Conservation (phyloP, 768 basidiomycete genomes). For the Russula emetica region DNA sequence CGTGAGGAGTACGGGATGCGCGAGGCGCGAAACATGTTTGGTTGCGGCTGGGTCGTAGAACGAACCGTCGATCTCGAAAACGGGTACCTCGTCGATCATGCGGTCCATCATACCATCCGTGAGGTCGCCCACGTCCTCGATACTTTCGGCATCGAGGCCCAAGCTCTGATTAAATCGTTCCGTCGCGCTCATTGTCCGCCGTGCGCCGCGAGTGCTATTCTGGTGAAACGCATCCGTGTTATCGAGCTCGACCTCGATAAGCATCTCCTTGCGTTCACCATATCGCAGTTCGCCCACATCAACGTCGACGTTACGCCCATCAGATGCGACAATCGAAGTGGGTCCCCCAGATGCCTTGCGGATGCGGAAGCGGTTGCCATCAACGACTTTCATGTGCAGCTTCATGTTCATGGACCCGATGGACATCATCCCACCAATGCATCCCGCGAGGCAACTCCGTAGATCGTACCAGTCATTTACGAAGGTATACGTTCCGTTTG, state of each 20-base stretch:
- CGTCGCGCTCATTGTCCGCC: conserved; percentile 62
- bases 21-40: conserved; percentile 82
- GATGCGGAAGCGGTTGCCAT: conserved; percentile 85
- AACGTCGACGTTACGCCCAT: conserved; percentile 92
- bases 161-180: conserved; percentile 85
- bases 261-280: conserved; percentile 97
- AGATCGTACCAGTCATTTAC: conserved; percentile 98
- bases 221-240: conserved; percentile 48
- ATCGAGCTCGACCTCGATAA: conserved; percentile 92
- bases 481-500: conserved; percentile 95
- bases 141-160: conserved; percentile 70
- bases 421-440: conserved; percentile 94
- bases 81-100: conserved; percentile 97
- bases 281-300: conserved; percentile 91
- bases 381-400: conserved; percentile 90
- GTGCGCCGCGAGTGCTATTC: conserved; percentile 23
- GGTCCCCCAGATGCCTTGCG: conserved; percentile 93
- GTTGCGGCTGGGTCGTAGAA: conserved; percentile 88
- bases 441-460: conserved; percentile 86
- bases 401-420: conserved; percentile 92
- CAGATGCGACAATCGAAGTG: conserved; percentile 79
- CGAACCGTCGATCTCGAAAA: conserved; percentile 91
- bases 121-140: conserved; percentile 70
- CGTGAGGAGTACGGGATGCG: conserved; percentile 91
- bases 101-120: conserved; percentile 91